Evolutionary conservation across 2,329 filamentous ascomycete genomes (phyloP).

Genomic region (Talaromyces amestolkiae): DNA sequence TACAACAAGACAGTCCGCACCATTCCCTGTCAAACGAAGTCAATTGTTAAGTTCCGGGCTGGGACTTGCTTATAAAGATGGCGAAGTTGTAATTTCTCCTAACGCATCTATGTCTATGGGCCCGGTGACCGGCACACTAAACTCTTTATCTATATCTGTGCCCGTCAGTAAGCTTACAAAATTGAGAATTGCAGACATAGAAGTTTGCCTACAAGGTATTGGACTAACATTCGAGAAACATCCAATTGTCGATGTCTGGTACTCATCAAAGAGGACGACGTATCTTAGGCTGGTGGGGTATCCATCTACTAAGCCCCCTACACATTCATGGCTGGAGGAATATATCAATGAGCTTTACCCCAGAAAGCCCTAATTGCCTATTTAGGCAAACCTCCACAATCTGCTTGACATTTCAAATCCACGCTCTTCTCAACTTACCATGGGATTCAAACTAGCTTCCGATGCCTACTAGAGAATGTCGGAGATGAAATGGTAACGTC

Average conservation of each 20-base stretch:
- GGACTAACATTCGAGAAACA: not conserved
- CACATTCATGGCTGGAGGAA: not conserved
- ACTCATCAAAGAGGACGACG: not conserved
- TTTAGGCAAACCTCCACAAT: too few species aligned
- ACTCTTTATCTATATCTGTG: not conserved
- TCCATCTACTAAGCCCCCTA: not conserved
- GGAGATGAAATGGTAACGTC: not conserved
- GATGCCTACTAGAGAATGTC: not conserved
- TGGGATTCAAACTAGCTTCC: not conserved
- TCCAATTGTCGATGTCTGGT: not conserved
- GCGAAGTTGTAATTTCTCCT: too few species aligned
- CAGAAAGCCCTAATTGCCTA: too few species aligned
- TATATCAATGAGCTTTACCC: not conserved
- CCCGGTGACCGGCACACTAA: not conserved
- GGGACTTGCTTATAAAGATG: too few species aligned
- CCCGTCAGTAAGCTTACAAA: not conserved
- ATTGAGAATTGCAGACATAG: not conserved
- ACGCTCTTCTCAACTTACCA: too few species aligned
- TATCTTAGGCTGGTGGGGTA: not conserved
- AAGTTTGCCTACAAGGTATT: not conserved
- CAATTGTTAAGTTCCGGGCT: too few species aligned
- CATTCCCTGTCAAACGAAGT: too few species aligned
- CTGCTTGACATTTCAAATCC: too few species aligned
- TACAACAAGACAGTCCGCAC: too few species aligned
- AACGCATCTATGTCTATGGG: not conserved